Percentiles rank a stretch among this genome's conserved stretches.
phyloP scores from a whole-genome alignment of 768 basidiomycete genomes.

The Gautieria morchelliformis region DNA sequence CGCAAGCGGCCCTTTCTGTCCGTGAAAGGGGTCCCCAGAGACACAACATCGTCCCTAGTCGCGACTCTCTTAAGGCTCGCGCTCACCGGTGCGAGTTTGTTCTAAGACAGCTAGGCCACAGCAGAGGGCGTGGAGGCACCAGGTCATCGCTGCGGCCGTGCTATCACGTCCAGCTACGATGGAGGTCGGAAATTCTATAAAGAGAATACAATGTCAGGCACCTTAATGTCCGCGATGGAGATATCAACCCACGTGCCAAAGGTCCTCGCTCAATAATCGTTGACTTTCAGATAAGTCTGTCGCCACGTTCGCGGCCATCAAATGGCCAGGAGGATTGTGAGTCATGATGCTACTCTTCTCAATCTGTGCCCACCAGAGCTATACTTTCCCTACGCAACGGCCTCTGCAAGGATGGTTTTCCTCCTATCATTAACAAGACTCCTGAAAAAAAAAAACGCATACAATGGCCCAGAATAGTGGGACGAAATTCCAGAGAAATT shows the following conservation, averaged over 20 bases:
- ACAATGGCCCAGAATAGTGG: conserved; percentile 18
- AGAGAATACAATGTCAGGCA: not conserved
- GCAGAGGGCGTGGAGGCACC: conserved; percentile 50
- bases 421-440: conserved; percentile 24
- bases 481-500: conserved; percentile 12
- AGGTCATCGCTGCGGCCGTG: conserved; percentile 37
- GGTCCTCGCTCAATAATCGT: conserved; percentile 53
- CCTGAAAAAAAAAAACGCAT: not conserved
- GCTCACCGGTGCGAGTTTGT: conserved; percentile 44
- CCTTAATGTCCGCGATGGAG: too few relatives aligned
- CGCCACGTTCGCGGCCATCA: conserved; percentile 57
- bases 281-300: conserved; percentile 47
- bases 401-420: conserved; percentile 19
- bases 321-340: conserved; percentile 49
- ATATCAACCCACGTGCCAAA: conserved; percentile 33
- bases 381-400: conserved; percentile 23
- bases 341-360: conserved; percentile 17
- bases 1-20: conserved; percentile 34
- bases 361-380: not conserved
- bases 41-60: conserved; percentile 42
- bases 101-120: conserved; percentile 39
- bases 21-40: conserved; percentile 35
- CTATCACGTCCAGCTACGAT: conserved; percentile 53
- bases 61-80: conserved; percentile 34
- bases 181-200: conserved; percentile 52